phyloP scores from a whole-genome alignment of 495 filamentous ascomycete genomes.

The Haplographium delicatum region DNA sequence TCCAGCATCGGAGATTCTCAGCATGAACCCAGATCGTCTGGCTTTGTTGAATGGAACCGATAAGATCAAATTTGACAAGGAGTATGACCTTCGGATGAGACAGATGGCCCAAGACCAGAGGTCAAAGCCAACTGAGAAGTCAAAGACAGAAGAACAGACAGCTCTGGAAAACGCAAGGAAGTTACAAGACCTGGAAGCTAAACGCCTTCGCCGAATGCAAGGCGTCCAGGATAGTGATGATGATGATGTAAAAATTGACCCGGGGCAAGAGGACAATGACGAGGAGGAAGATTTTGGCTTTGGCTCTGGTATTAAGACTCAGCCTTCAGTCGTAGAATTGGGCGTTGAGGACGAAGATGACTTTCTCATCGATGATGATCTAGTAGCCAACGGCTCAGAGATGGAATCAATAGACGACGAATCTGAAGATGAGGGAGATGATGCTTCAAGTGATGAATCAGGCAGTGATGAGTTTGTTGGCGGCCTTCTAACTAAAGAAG shows the following conservation, averaged over 20 bases:
- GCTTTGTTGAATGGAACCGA: slow-evolving; percentile 56
- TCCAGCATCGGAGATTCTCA: slow-evolving; percentile 26
- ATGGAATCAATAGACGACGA: slow-evolving; percentile 35
- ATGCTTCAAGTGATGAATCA: slow-evolving; percentile 50
- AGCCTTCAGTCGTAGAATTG: slow-evolving; percentile 37
- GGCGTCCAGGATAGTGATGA: slow-evolving; percentile 52
- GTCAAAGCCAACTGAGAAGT: slow-evolving; percentile 77
- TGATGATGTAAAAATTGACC: slow-evolving; percentile 41
- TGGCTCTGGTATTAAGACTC: slow-evolving; percentile 46
- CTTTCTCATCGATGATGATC: slow-evolving; percentile 81
- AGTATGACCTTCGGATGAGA: slow-evolving; percentile 78
- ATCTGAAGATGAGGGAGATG: slow-evolving; percentile 43
- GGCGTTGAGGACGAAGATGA: slow-evolving; percentile 87
- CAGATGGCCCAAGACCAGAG: slow-evolving; percentile 77
- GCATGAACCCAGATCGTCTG: slow-evolving; percentile 48
- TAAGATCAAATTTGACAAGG: slow-evolving; percentile 60
- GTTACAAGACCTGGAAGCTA: slow-evolving; percentile 74
- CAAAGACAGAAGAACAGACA: slow-evolving; percentile 88
- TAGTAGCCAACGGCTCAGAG: slow-evolving; percentile 65
- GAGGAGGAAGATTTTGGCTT: slow-evolving; percentile 51
- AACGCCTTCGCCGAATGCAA: slow-evolving; percentile 66
- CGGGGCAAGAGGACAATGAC: slow-evolving; percentile 26
- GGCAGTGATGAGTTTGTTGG: slow-evolving; percentile 67
- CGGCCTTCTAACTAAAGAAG: slow-evolving; percentile 51
- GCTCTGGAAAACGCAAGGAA: slow-evolving; percentile 65